Conservation (phyloP, 1,284 basidiomycete species). For the Hemileia vastatrix region DNA sequence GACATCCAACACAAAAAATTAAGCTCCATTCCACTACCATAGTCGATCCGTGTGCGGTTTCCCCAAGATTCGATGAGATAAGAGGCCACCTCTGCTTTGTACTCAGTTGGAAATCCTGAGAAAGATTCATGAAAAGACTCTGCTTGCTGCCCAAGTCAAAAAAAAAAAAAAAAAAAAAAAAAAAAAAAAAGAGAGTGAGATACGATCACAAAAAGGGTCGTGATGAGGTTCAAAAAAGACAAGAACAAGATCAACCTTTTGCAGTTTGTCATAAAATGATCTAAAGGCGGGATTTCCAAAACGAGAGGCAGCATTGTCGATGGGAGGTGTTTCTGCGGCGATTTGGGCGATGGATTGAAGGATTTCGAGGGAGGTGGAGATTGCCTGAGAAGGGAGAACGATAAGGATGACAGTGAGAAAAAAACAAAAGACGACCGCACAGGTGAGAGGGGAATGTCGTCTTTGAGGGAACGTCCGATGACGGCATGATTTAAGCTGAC, state of each 20-base stretch:
- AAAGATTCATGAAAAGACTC: constrained; percentile 51
- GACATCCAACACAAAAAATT: constrained; percentile 97
- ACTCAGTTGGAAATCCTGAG: constrained; percentile 54
- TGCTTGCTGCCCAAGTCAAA: constrained; percentile 30
- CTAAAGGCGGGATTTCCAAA: constrained; percentile 98
- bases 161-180: constrained; percentile 2
- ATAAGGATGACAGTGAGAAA: neutral
- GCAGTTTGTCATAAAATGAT: constrained; percentile 74
- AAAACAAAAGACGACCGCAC: constrained; percentile 47
- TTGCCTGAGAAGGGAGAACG: neutral
- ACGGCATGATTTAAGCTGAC: constrained; percentile 66
- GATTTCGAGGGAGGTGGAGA: constrained; percentile 52
- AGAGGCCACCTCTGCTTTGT: constrained; percentile 58
- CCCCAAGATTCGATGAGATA: constrained; percentile 90
- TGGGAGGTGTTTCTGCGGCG: constrained; percentile 64
- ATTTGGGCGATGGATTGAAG: constrained; percentile 61
- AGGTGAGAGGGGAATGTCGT: constrained; percentile 53
- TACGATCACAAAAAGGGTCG: neutral
- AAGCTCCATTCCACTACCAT: constrained; percentile 97
- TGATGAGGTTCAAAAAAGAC: constrained; percentile 12
- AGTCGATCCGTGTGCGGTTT: constrained; percentile 83
- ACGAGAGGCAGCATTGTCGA: constrained; percentile 79
- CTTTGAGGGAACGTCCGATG: constrained; percentile 65
- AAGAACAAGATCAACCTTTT: constrained; percentile 51
- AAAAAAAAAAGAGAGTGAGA: neutral